Evolutionary conservation across 345 rosid genomes (phyloP).

Genomic region (Excoecaria cochinchinensis): DNA sequence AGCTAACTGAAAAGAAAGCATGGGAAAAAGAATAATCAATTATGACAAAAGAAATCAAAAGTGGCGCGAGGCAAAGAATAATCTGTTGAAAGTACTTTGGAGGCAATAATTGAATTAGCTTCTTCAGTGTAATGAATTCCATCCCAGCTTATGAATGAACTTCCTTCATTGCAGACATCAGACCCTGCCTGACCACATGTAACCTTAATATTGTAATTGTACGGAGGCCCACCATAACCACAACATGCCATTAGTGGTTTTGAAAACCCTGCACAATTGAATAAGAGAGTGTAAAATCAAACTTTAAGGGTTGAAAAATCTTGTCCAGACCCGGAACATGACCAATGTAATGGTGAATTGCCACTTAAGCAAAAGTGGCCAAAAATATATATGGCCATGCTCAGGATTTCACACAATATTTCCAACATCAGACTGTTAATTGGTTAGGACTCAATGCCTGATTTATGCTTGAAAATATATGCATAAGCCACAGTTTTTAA

Average conservation of each 20-base stretch:
- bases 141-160: constrained; percentile 63
- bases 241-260: constrained; percentile 83
- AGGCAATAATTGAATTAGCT: constrained; percentile 60
- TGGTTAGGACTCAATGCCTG: too few relatives aligned
- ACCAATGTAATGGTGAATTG: too few relatives aligned
- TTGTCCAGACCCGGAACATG: too few relatives aligned
- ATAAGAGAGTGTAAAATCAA: neutral
- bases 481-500: too few relatives aligned
- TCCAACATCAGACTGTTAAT: too few relatives aligned
- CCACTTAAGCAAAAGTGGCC: too few relatives aligned
- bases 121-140: constrained; percentile 81
- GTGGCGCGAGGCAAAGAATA: constrained; percentile 53
- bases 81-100: constrained; percentile 53
- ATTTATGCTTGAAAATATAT: too few relatives aligned
- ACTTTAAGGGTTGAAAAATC: too few relatives aligned
- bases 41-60: constrained; percentile 55
- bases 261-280: constrained; percentile 51
- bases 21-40: neutral
- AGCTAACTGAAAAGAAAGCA: neutral
- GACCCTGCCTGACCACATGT: constrained; percentile 63
- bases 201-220: constrained; percentile 57
- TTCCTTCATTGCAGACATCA: constrained; percentile 46
- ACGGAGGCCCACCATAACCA: constrained; percentile 85
- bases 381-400: too few relatives aligned
- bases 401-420: too few relatives aligned